These are phyloP conservation scores for Circinella minor DNA, from an alignment of 371 early-diverging fungal species.

Conservation along the genomic window DNA sequence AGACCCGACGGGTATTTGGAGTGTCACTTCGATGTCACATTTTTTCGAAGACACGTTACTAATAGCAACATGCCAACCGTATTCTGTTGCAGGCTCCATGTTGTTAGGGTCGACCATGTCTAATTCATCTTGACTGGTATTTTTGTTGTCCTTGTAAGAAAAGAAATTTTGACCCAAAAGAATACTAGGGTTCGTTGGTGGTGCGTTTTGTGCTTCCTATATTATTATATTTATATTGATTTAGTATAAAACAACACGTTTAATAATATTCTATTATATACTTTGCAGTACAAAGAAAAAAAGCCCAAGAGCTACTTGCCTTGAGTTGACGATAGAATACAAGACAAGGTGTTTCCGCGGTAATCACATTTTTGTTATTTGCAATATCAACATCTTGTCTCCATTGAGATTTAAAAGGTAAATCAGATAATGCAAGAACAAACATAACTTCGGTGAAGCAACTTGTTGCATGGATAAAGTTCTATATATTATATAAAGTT, in stretches of 20 bases:
- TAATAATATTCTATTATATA: not conserved
- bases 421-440: constrained; percentile 48
- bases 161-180: constrained; percentile 42
- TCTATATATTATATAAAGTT: constrained; percentile 18
- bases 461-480: constrained; percentile 45
- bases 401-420: constrained; percentile 42
- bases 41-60: constrained; percentile 41
- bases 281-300: not conserved
- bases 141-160: constrained; percentile 9
- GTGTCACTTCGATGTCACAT: constrained; percentile 33
- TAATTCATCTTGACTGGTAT: constrained; percentile 22
- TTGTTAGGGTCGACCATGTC: constrained; percentile 33
- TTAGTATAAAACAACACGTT: not conserved
- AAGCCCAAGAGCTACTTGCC: constrained; percentile 9
- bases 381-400: constrained; percentile 22
- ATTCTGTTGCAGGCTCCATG: constrained; percentile 23
- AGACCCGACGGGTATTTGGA: constrained; percentile 50
- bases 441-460: constrained; percentile 45
- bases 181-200: constrained; percentile 22
- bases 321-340: constrained; percentile 48
- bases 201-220: constrained; percentile 9
- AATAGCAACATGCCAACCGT: constrained; percentile 46
- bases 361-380: constrained; percentile 27
- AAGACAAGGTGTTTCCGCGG: constrained; percentile 39
- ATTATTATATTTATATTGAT: not conserved